Conservation (phyloP, 495 filamentous ascomycete species). For the Talaromyces nanjingensis region DNA sequence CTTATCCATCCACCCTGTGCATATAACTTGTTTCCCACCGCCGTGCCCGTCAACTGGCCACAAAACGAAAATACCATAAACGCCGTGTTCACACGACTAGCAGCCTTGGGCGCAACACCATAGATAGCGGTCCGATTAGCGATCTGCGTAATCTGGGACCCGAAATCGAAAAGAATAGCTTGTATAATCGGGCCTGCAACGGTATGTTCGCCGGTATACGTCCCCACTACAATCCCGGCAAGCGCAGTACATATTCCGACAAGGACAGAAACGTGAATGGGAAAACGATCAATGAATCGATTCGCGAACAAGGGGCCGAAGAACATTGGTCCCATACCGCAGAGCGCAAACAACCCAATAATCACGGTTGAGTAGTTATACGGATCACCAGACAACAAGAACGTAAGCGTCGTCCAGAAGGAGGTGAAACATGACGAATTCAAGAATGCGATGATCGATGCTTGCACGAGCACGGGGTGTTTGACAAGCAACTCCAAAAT, state of each 20-base stretch:
- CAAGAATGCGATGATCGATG: slow-evolving; percentile 51
- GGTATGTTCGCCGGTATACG: slow-evolving; percentile 55
- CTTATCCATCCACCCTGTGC: slow-evolving; percentile 62
- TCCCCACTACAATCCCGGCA: slow-evolving; percentile 60
- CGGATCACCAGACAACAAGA: slow-evolving; percentile 61
- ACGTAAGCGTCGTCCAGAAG: slow-evolving; percentile 81
- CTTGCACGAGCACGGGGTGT: slow-evolving; percentile 64
- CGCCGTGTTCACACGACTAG: slow-evolving; percentile 74
- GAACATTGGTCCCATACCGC: slow-evolving; percentile 63
- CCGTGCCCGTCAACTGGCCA: slow-evolving; percentile 71
- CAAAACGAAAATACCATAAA: slow-evolving; percentile 73
- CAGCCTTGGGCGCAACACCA: slow-evolving; percentile 58
- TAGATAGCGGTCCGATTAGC: slow-evolving; percentile 70
- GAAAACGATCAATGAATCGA: slow-evolving; percentile 61
- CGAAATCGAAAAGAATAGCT: slow-evolving; percentile 66
- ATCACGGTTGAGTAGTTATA: slow-evolving; percentile 60
- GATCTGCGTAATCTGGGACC: slow-evolving; percentile 67
- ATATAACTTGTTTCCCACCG: slow-evolving; percentile 65
- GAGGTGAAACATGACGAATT: slow-evolving; percentile 53
- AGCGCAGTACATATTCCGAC: slow-evolving; percentile 52
- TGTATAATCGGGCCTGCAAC: slow-evolving; percentile 72
- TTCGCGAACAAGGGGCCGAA: slow-evolving; percentile 61
- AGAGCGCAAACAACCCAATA: slow-evolving; percentile 74
- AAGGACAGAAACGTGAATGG: slow-evolving; percentile 59
- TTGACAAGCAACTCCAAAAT: slow-evolving; percentile 55